Conservation (phyloP, 2,329 filamentous ascomycete genomes). For the Neonectria coccinea region DNA sequence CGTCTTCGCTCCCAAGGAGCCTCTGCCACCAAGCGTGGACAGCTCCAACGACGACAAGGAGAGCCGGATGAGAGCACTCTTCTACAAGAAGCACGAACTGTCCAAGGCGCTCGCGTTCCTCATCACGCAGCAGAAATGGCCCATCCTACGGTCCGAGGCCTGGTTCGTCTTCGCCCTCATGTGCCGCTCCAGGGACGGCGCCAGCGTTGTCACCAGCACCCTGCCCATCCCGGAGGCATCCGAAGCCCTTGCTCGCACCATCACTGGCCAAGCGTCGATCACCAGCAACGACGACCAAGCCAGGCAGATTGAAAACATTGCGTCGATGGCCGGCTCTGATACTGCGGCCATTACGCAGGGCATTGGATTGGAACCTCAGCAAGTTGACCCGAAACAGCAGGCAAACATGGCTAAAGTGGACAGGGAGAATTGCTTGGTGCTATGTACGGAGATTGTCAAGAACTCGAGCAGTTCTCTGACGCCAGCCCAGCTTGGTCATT, state of each 20-base stretch:
- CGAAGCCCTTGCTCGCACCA: slow-evolving; percentile 57
- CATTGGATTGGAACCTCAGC: slow-evolving; percentile 60
- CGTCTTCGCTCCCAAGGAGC: slow-evolving; percentile 22
- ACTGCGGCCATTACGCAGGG: slow-evolving; percentile 46
- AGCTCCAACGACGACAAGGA: slow-evolving; percentile 31
- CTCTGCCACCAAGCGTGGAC: slow-evolving; percentile 1
- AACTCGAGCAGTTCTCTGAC: slow-evolving; percentile 56
- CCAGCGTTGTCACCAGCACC: slow-evolving; percentile 57
- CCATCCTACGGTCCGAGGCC: slow-evolving; percentile 68
- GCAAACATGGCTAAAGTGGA: slow-evolving; percentile 64
- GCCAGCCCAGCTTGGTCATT: slow-evolving; percentile 52
- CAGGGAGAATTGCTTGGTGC: slow-evolving; percentile 70
- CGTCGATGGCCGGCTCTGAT: slow-evolving; percentile 25
- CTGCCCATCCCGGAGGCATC: slow-evolving; percentile 58
- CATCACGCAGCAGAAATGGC: slow-evolving; percentile 68
- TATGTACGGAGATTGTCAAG: slow-evolving; percentile 67
- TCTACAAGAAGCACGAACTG: slow-evolving; percentile 62
- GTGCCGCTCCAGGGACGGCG: slow-evolving; percentile 63
- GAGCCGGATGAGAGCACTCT: slow-evolving; percentile 46
- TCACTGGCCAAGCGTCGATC: slow-evolving; percentile 58
- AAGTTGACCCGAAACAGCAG: slow-evolving; percentile 57
- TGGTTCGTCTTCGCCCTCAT: slow-evolving; percentile 74
- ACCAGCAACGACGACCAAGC: slow-evolving; percentile 25
- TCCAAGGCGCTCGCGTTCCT: slow-evolving; percentile 61
- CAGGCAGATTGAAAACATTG: slow-evolving; percentile 36